phyloP scores from a whole-genome alignment of 1,139 yeast species.

The Candida anutae region DNA sequence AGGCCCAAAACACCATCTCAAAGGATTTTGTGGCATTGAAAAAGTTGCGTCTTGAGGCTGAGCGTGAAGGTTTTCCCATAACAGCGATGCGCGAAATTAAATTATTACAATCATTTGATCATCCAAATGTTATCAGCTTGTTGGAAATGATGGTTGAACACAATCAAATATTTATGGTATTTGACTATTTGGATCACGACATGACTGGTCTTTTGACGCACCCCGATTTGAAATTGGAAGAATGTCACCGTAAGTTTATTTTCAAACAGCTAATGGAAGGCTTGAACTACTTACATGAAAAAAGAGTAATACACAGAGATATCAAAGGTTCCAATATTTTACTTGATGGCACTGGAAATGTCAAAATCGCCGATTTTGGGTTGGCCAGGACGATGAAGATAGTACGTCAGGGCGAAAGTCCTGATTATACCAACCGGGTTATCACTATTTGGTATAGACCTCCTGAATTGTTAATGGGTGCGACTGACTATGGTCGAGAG shows the following conservation, averaged over 20 bases:
- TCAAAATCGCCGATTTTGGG: conserved; percentile 92
- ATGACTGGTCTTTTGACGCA: conserved; percentile 81
- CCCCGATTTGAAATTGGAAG: conserved; percentile 55
- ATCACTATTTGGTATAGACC: conserved; percentile 97
- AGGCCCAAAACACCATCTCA: conserved; percentile 62
- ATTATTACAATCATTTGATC: conserved; percentile 78
- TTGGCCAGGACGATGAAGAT: conserved; percentile 75
- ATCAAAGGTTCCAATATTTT: conserved; percentile 90
- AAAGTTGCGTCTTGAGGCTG: conserved; percentile 73
- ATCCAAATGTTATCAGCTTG: conserved; percentile 72
- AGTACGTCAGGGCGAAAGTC: conserved; percentile 42
- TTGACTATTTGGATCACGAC: conserved; percentile 92
- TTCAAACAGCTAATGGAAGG: conserved; percentile 77
- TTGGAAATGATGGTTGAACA: conserved; percentile 86
- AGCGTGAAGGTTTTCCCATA: conserved; percentile 92
- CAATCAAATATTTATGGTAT: conserved; percentile 78
- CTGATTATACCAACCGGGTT: conserved; percentile 87
- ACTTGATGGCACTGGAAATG: conserved; percentile 59
- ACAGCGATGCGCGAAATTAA: conserved; percentile 92
- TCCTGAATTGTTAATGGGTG: conserved; percentile 84
- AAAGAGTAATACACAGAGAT: conserved; percentile 82
- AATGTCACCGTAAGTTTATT: conserved; percentile 67
- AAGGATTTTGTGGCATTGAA: conserved; percentile 75
- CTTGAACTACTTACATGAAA: conserved; percentile 69
- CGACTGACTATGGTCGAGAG: conserved; percentile 83